A percentile compares a stretch with the other conserved stretches of the same genome.
Conservation (phyloP, 306 rosid genomes). For the Cicer bijugum region DNA sequence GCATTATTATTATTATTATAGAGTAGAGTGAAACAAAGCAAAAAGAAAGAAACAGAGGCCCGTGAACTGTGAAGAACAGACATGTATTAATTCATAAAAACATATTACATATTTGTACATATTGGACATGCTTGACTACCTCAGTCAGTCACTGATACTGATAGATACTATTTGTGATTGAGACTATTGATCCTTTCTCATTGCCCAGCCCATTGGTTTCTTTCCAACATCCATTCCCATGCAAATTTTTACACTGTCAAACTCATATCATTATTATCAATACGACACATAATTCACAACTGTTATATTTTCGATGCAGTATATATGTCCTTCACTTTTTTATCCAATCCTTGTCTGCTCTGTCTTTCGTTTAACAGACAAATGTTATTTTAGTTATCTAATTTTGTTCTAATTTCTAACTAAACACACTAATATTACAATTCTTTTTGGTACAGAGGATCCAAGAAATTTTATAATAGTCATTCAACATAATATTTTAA, state of each 20-base stretch:
- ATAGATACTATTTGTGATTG: slow-evolving; percentile 35
- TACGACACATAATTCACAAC: slow-evolving; percentile 33
- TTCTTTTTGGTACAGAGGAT: too few species aligned
- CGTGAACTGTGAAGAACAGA: slow-evolving; percentile 55
- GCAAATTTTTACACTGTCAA: slow-evolving; percentile 41
- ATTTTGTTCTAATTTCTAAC: too few species aligned
- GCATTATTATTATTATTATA: neutral
- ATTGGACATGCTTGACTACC: slow-evolving; percentile 29
- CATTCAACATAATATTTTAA: too few species aligned
- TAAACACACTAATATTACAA: too few species aligned
- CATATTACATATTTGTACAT: slow-evolving; percentile 1
- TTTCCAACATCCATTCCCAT: slow-evolving; percentile 64
- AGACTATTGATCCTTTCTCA: slow-evolving; percentile 42
- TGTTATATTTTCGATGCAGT: neutral
- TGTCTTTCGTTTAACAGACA: too few species aligned
- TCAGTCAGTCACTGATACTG: slow-evolving; percentile 34
- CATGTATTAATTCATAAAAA: neutral
- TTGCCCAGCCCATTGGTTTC: slow-evolving; percentile 45
- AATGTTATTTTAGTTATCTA: too few species aligned
- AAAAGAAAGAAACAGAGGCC: slow-evolving; percentile 59
- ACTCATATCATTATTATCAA: slow-evolving; percentile 1
- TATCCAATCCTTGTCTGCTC: too few species aligned
- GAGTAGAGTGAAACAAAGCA: slow-evolving; percentile 40
- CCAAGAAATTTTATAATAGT: too few species aligned
- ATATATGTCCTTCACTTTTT: slow-evolving; percentile 33